phyloP scores from a whole-genome alignment of 2,329 filamentous ascomycete species.

The Magnaporthiopsis rhizophila region DNA sequence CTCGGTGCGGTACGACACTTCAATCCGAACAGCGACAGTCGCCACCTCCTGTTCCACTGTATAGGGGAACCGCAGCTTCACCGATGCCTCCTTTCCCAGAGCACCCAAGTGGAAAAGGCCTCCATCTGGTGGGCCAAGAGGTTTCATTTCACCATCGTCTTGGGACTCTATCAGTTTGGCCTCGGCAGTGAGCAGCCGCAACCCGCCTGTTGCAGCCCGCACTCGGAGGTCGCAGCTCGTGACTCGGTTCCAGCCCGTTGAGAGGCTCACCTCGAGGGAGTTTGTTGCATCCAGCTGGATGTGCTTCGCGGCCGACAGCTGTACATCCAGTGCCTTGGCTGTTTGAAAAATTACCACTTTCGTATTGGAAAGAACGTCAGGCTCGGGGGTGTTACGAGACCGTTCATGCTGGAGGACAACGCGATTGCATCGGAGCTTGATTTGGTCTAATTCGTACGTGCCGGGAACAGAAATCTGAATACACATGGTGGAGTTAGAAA shows the following conservation, averaged over 20 bases:
- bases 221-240: slow-evolving; percentile 51
- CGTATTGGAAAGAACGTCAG: slow-evolving; percentile 46
- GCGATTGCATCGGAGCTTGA: slow-evolving; percentile 57
- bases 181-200: slow-evolving; percentile 55
- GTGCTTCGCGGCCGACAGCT: slow-evolving; percentile 56
- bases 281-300: slow-evolving; percentile 76
- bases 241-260: slow-evolving; percentile 67
- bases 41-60: slow-evolving; percentile 70
- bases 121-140: slow-evolving; percentile 39
- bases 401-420: slow-evolving; percentile 59
- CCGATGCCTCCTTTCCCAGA: slow-evolving; percentile 33
- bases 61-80: slow-evolving; percentile 68
- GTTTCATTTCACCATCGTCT: not conserved
- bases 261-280: slow-evolving; percentile 65
- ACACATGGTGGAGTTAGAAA: slow-evolving; percentile 19
- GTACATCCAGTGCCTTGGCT: slow-evolving; percentile 58
- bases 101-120: slow-evolving; percentile 43
- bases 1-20: slow-evolving; percentile 64
- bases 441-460: slow-evolving; percentile 64
- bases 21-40: slow-evolving; percentile 66
- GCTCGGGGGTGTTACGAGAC: slow-evolving; percentile 32
- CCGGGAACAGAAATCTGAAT: slow-evolving; percentile 58
- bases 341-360: slow-evolving; percentile 69
- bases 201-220: slow-evolving; percentile 56
- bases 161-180: slow-evolving; percentile 36